Percentiles rank a stretch among this genome's conserved stretches.
Conservation (phyloP, 2,329 filamentous ascomycete genomes). For the Xylaria sp. region DNA sequence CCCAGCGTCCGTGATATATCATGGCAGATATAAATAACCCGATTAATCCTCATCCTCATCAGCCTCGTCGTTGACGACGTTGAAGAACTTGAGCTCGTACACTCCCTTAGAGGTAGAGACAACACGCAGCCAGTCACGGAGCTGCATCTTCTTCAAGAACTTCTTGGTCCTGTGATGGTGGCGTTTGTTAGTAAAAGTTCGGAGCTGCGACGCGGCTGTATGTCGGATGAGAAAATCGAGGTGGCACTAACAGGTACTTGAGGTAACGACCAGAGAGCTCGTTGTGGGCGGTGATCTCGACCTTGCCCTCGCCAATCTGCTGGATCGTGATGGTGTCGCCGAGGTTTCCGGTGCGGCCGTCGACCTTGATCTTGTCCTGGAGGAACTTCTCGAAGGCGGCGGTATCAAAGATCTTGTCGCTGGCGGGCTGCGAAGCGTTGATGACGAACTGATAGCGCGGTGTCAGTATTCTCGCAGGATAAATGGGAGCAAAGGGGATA, state of each 20-base stretch:
- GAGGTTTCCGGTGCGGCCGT: constrained; percentile 97
- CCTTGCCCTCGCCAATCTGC: constrained; percentile 94
- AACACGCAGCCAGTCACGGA: constrained; percentile 99
- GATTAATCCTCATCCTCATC: constrained; percentile 98
- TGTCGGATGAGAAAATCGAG: not conserved
- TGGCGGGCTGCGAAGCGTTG: constrained; percentile 97
- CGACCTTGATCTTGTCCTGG: constrained; percentile 99
- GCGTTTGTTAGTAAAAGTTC: constrained; percentile 11
- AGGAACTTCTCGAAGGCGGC: constrained; percentile 99
- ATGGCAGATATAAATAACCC: constrained; percentile 31
- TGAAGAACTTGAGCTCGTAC: constrained; percentile 99
- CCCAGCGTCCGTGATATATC: constrained; percentile 24
- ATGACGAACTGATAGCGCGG: constrained; percentile 82
- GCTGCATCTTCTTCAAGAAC: constrained; percentile 99
- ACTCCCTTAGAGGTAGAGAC: constrained; percentile 98
- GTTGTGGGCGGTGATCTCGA: constrained; percentile 97
- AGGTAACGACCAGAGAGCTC: constrained; percentile 99
- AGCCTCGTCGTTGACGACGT: constrained; percentile 97
- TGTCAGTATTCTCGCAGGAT: constrained; percentile 15
- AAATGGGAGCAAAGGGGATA: not conserved
- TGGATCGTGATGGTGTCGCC: constrained; percentile 92
- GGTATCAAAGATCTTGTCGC: constrained; percentile 99
- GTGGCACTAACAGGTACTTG: constrained; percentile 90
- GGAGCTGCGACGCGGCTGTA: not conserved
- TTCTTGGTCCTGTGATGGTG: constrained; percentile 86